phyloP scores from a whole-genome alignment of 352 stramenopile species.

The Thalassiosira exigua region DNA sequence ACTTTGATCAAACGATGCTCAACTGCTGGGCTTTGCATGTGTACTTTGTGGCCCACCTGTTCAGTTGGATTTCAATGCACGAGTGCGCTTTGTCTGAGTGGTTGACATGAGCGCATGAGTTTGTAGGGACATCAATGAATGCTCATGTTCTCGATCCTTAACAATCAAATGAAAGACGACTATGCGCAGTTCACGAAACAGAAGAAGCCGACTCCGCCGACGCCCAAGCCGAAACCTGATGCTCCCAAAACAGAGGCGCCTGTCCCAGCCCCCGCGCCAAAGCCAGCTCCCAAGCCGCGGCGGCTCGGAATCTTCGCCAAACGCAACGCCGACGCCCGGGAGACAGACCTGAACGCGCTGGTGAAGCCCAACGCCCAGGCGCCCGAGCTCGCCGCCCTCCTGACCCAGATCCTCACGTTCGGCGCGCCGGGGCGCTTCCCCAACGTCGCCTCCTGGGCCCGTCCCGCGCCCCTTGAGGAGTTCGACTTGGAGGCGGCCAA shows the following conservation, averaged over 20 bases:
- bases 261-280: conserved; percentile 12
- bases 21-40: neutral
- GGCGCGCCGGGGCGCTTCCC: conserved; percentile 81
- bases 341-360: conserved; percentile 71
- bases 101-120: no score
- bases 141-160: neutral
- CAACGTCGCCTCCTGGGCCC: conserved; percentile 45
- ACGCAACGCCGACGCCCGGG: conserved; percentile 63
- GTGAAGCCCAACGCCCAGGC: conserved; percentile 57
- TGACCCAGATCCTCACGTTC: conserved; percentile 83
- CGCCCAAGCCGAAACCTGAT: conserved; percentile 17
- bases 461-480: conserved; percentile 68
- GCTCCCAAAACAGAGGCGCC: conserved; percentile 31
- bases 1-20: no score
- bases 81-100: no score
- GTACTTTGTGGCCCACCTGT: no score
- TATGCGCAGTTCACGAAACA: conserved; percentile 33
- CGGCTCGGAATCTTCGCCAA: conserved; percentile 72
- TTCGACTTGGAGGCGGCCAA: conserved; percentile 75
- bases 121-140: no score
- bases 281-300: conserved; percentile 59
- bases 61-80: no score
- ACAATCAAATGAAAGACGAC: conserved; percentile 24
- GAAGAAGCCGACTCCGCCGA: conserved; percentile 15
- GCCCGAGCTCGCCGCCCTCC: conserved; percentile 70